Percentiles rank a stretch among this genome's conserved stretches.
Conservation (phyloP, 176 grass and related monocot genomes). For the Avena atlantica region DNA sequence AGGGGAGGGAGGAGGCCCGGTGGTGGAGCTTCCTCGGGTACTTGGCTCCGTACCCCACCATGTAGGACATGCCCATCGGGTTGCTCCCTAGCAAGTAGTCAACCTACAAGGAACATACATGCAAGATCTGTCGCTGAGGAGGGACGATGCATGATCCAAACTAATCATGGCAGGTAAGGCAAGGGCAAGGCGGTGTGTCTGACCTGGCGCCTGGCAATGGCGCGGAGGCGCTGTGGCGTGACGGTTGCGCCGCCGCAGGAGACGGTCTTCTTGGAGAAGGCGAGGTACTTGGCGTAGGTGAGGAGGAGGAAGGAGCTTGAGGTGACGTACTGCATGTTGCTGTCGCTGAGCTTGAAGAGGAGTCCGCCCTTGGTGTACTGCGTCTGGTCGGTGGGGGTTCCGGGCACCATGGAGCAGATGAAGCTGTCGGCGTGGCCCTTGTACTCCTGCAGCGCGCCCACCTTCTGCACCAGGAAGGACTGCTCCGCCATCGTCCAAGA, state of each 20-base stretch:
- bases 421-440: slow-evolving; percentile 87
- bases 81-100: slow-evolving; percentile 90
- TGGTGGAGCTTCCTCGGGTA: slow-evolving; percentile 80
- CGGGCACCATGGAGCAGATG: slow-evolving; percentile 90
- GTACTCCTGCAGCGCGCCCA: slow-evolving; percentile 72
- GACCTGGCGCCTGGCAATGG: slow-evolving; percentile 73
- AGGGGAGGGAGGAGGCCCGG: slow-evolving; percentile 85
- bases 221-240: slow-evolving; percentile 75
- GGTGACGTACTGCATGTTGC: slow-evolving; percentile 98
- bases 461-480: slow-evolving; percentile 84
- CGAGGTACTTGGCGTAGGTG: slow-evolving; percentile 95
- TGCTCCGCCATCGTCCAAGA: not conserved
- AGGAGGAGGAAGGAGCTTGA: slow-evolving; percentile 80
- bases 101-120: slow-evolving; percentile 43
- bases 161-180: not conserved
- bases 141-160: not conserved
- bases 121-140: not conserved
- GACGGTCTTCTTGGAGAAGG: slow-evolving; percentile 67
- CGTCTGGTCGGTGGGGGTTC: slow-evolving; percentile 59
- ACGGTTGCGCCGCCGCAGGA: slow-evolving; percentile 62
- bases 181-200: not conserved
- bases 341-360: slow-evolving; percentile 83
- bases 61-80: slow-evolving; percentile 86
- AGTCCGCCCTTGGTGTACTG: slow-evolving; percentile 76
- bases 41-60: slow-evolving; percentile 79